Percentiles rank a stretch among this genome's conserved stretches.
These are phyloP conservation scores for Clavispora carvajalis DNA, from an alignment of 805 yeast genomes.

Conservation along the genomic window DNA sequence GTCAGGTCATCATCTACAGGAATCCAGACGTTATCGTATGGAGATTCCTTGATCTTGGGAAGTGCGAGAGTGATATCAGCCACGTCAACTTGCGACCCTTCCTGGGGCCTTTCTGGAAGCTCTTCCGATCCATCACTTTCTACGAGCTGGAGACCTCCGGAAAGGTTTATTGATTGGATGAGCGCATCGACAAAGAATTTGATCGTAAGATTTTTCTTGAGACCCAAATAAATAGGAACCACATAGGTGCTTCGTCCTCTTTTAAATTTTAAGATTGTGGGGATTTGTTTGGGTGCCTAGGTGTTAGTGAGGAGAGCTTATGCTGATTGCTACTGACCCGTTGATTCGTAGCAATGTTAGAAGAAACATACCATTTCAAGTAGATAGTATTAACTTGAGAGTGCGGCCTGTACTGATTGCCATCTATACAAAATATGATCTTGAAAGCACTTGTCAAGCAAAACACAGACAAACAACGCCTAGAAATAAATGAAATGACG, in stretches of 20 bases:
- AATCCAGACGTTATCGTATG: constrained; percentile 34
- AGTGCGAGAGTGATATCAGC: constrained; percentile 34
- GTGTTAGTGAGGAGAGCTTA: constrained; percentile 2
- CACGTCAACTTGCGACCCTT: constrained; percentile 7
- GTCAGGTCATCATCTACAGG: constrained; percentile 23
- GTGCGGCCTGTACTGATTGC: constrained; percentile 1
- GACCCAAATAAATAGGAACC: constrained; percentile 20
- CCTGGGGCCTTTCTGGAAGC: constrained; percentile 3
- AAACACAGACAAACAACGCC: no score
- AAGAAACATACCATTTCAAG: not conserved
- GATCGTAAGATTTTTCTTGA: constrained; percentile 14
- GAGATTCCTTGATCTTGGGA: constrained; percentile 34
- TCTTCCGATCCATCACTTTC: constrained; percentile 16
- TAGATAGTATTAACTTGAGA: not conserved
- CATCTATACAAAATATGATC: no score
- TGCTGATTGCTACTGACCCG: not conserved
- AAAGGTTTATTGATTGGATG: constrained; percentile 33
- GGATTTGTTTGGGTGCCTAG: constrained; percentile 21
- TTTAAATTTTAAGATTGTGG: constrained; percentile 34
- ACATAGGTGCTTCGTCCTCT: constrained; percentile 26
- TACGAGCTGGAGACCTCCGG: constrained; percentile 43
- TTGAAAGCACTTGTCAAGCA: no score
- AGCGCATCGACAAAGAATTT: constrained; percentile 21
- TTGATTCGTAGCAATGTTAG: not conserved
- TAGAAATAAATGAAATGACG: no score